These are phyloP conservation scores for Nicotiana noctiflora DNA, from an alignment of 257 asterid species.

Conservation along the genomic window DNA sequence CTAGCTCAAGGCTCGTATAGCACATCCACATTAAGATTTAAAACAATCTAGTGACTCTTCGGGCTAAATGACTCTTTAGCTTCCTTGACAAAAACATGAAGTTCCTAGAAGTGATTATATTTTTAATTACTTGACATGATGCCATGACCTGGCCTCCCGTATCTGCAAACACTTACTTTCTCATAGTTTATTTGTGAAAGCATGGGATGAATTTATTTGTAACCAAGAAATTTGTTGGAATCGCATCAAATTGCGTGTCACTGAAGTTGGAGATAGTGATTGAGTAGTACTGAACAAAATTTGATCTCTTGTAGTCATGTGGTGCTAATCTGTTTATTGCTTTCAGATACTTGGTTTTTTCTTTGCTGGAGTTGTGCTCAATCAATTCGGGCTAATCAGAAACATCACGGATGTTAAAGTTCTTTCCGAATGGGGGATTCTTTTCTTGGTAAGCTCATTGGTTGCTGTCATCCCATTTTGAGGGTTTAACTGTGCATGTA, in stretches of 20 bases:
- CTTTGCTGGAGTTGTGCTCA: constrained; percentile 96
- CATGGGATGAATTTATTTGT: neutral
- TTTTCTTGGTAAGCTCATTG: constrained; percentile 69
- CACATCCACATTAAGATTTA: neutral
- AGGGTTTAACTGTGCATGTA: neutral
- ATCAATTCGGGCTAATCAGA: constrained; percentile 83
- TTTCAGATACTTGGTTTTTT: constrained; percentile 98
- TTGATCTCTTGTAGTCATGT: neutral
- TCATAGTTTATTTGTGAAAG: neutral
- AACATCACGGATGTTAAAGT: constrained; percentile 85
- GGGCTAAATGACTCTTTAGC: neutral
- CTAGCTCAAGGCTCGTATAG: neutral
- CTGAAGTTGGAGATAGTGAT: neutral
- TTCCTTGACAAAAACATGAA: neutral
- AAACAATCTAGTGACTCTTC: neutral
- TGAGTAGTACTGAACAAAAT: neutral
- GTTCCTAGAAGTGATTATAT: neutral
- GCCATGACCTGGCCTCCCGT: neutral
- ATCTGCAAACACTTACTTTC: neutral
- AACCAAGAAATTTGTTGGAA: neutral
- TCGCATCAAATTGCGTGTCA: neutral
- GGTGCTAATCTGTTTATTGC: constrained; percentile 27
- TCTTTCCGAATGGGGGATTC: constrained; percentile 99
- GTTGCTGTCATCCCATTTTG: neutral
- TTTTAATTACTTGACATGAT: neutral